Evolutionary conservation across 78 protist genomes (phyloP).

Genomic region (Cavenderia fasciculata): DNA sequence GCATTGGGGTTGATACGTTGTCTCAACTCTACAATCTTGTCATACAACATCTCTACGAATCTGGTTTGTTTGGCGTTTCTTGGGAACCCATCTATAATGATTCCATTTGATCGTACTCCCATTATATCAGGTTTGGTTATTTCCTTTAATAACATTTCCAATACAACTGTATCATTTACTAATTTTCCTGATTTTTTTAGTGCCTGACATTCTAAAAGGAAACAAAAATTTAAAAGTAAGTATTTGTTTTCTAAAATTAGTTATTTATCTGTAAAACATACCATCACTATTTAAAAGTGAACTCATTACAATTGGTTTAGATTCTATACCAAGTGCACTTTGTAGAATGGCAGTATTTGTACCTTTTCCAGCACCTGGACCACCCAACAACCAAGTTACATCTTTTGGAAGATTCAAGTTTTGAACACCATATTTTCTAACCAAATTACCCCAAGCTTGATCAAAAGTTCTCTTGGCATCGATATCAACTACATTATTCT

Average conservation of each 20-base stretch:
- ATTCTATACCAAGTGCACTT: not conserved
- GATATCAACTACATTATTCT: not conserved
- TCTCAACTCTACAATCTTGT: slow-evolving; percentile 1
- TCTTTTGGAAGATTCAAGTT: slow-evolving; percentile 44
- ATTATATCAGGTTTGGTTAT: slow-evolving; percentile 7
- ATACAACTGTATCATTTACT: slow-evolving; percentile 38
- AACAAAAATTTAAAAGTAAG: not conserved
- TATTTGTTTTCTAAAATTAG: not conserved
- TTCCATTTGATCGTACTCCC: not conserved
- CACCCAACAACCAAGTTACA: slow-evolving; percentile 29
- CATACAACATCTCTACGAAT: slow-evolving; percentile 41
- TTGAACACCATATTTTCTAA: slow-evolving; percentile 26
- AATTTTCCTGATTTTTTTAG: slow-evolving; percentile 51
- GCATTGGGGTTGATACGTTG: slow-evolving; percentile 13
- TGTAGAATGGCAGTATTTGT: slow-evolving; percentile 12
- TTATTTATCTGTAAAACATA: too few species aligned
- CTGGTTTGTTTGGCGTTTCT: slow-evolving; percentile 37
- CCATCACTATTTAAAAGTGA: slow-evolving; percentile 40
- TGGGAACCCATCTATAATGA: slow-evolving; percentile 69
- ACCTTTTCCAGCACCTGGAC: slow-evolving; percentile 71
- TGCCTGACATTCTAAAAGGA: slow-evolving; percentile 7
- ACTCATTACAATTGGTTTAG: slow-evolving; percentile 47
- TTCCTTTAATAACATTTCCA: slow-evolving; percentile 12
- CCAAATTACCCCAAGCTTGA: slow-evolving; percentile 15
- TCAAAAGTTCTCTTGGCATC: slow-evolving; percentile 27